Evolutionary conservation across 257 asterid genomes (phyloP).

Genomic region (Solanum pennellii): DNA sequence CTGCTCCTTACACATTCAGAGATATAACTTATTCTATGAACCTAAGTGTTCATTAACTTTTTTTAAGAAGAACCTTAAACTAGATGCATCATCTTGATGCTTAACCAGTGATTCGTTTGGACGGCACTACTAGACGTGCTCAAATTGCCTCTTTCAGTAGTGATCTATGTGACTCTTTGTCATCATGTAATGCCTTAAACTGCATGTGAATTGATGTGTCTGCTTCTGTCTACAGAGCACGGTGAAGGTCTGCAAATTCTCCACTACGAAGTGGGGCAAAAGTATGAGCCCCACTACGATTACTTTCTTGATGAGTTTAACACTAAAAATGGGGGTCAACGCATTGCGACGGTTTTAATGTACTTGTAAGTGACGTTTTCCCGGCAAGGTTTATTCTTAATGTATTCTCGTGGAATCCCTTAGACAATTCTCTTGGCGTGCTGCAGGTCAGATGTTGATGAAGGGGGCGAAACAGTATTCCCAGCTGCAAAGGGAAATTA

Average conservation of each 20-base stretch:
- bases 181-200: neutral
- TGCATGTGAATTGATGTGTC: constrained; percentile 1
- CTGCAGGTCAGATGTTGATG: constrained; percentile 93
- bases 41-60: neutral
- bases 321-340: constrained; percentile 92
- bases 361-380: constrained; percentile 47
- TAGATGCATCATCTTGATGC: neutral
- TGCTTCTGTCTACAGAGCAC: constrained; percentile 45
- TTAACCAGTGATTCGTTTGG: neutral
- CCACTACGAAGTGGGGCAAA: constrained; percentile 96
- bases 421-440: constrained; percentile 1
- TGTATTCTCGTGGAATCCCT: neutral
- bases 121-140: neutral
- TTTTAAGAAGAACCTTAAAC: neutral
- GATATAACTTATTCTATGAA: neutral
- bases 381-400: neutral
- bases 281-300: constrained; percentile 92
- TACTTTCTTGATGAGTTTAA: constrained; percentile 78
- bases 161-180: neutral
- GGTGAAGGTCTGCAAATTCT: constrained; percentile 98
- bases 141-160: neutral
- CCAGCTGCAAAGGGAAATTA: constrained; percentile 85
- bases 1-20: neutral
- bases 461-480: constrained; percentile 98
- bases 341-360: constrained; percentile 93